Evolutionary conservation across 495 filamentous ascomycete species (phyloP).

Genomic region (Daldinia decipiens): DNA sequence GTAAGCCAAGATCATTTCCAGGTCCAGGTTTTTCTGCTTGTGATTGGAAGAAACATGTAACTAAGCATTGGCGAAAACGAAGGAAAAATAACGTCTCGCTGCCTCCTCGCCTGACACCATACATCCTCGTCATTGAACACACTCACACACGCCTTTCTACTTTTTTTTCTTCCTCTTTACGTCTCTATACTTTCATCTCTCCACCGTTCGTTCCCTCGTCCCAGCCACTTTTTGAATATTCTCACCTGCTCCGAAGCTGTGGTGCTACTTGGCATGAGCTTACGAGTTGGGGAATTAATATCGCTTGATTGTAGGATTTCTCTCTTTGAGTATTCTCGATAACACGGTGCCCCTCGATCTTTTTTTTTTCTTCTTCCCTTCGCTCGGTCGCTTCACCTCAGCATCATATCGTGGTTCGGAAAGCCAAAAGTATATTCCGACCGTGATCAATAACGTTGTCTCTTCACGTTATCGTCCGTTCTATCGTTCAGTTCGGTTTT

Average conservation of each 20-base stretch:
- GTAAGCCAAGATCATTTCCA: constrained; percentile 27
- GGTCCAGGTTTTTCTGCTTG: constrained; percentile 26
- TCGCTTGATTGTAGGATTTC: constrained; percentile 30
- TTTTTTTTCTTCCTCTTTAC: constrained; percentile 7
- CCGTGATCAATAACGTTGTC: constrained; percentile 33
- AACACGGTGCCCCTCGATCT: constrained; percentile 29
- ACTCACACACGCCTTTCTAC: constrained; percentile 18
- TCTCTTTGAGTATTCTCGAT: constrained; percentile 37
- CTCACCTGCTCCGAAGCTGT: constrained; percentile 21
- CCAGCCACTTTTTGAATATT: constrained; percentile 27
- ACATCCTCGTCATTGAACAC: constrained; percentile 42
- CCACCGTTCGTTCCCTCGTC: constrained; percentile 32
- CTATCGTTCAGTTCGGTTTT: constrained; percentile 29
- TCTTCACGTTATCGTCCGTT: constrained; percentile 29
- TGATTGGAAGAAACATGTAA: constrained; percentile 38
- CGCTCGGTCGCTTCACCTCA: constrained; percentile 25
- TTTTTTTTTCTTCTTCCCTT: constrained; percentile 8
- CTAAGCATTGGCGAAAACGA: constrained; percentile 45
- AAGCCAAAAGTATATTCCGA: constrained; percentile 24
- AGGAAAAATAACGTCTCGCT: constrained; percentile 42
- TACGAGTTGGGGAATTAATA: constrained; percentile 34
- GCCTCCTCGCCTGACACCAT: constrained; percentile 40
- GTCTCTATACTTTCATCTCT: constrained; percentile 19
- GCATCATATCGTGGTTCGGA: constrained; percentile 38
- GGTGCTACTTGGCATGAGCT: constrained; percentile 17